Conservation (phyloP, 73 alveolate species). For the Effrenium voratum region DNA sequence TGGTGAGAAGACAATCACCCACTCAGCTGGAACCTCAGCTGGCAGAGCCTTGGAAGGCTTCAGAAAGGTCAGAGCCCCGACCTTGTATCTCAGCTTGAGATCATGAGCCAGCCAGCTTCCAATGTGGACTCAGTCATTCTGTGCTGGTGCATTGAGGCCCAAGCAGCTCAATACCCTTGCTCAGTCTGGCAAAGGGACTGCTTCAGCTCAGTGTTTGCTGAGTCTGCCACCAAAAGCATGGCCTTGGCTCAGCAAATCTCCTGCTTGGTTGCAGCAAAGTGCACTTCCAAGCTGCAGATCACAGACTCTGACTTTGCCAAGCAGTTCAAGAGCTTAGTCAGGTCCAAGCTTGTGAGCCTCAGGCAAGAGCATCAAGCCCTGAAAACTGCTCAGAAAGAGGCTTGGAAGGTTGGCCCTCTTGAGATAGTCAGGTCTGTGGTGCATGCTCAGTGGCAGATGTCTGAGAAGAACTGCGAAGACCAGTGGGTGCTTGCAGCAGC, state of each 20-base stretch:
- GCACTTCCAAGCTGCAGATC: slow-evolving; percentile 23
- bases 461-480: background rate
- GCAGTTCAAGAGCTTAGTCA: slow-evolving; percentile 17
- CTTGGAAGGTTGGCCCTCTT: background rate
- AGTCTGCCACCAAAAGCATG: background rate
- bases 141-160: background rate
- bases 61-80: slow-evolving; percentile 31
- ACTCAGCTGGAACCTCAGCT: background rate
- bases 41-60: background rate
- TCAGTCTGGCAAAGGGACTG: slow-evolving; percentile 46
- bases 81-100: background rate
- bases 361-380: background rate
- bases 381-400: background rate
- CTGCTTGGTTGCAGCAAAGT: slow-evolving; percentile 21
- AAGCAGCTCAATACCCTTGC: background rate
- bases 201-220: slow-evolving; percentile 23
- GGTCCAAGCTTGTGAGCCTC: background rate
- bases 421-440: background rate
- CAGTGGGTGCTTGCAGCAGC: slow-evolving; percentile 50
- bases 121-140: slow-evolving; percentile 37
- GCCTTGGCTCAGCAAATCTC: background rate
- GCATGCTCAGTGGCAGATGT: background rate
- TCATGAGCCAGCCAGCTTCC: slow-evolving; percentile 29
- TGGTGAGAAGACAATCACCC: background rate
- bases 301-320: slow-evolving; percentile 16